A percentile compares a stretch with the other conserved stretches of the same genome.
phyloP scores from a whole-genome alignment of 78 protist genomes.

The Dictyostelium firmibasis region DNA sequence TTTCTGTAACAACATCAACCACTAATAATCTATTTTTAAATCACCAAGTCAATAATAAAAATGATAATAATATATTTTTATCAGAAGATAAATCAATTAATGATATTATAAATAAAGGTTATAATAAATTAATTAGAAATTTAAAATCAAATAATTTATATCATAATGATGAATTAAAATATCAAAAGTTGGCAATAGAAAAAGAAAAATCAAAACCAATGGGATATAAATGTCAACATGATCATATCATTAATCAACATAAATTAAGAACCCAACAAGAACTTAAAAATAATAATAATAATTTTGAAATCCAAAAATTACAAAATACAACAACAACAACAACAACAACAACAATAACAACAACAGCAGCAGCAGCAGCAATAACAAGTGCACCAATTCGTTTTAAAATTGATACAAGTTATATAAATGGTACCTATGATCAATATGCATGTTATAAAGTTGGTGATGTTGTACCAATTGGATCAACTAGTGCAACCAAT shows the following conservation, averaged over 20 bases:
- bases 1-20: too few relatives aligned
- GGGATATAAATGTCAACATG: constrained; percentile 26
- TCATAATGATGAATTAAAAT: not conserved
- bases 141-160: not conserved
- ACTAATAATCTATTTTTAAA: too few relatives aligned
- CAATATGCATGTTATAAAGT: constrained; percentile 3
- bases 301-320: not conserved
- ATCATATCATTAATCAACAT: not conserved
- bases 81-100: too few relatives aligned
- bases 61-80: too few relatives aligned
- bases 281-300: not conserved
- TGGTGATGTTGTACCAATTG: not conserved
- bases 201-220: not conserved
- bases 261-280: not conserved
- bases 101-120: not conserved
- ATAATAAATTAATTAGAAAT: not conserved
- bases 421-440: not conserved
- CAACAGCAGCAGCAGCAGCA: not conserved
- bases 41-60: too few relatives aligned
- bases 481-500: not conserved
- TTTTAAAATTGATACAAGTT: not conserved
- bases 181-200: not conserved
- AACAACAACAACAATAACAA: not conserved
- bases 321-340: too few relatives aligned
- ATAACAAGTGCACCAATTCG: not conserved